Conservation (phyloP, 345 rosid species). For the Zanthoxylum bungeanum region DNA sequence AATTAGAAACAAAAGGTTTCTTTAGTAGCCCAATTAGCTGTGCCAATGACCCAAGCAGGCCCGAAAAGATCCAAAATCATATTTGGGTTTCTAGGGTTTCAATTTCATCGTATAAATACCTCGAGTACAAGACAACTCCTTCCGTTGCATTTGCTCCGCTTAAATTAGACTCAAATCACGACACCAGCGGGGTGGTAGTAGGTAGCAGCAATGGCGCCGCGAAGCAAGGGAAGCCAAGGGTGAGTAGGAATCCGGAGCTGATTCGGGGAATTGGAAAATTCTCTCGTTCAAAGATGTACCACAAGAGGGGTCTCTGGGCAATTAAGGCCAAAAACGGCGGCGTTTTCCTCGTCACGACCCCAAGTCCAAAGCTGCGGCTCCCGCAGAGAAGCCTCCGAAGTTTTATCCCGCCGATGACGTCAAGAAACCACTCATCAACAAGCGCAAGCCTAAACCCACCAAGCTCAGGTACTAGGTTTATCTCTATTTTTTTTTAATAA, state of each 20-base stretch:
- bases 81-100: too few species aligned
- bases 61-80: too few species aligned
- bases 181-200: too few species aligned
- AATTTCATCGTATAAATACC: too few species aligned
- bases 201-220: constrained; percentile 48
- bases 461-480: constrained; percentile 57
- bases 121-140: too few species aligned
- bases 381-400: constrained; percentile 50
- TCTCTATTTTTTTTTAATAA: too few species aligned
- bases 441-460: constrained; percentile 59
- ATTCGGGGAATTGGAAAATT: constrained; percentile 60
- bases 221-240: constrained; percentile 27
- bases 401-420: constrained; percentile 75
- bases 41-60: too few species aligned
- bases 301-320: constrained; percentile 73
- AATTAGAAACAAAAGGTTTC: too few species aligned
- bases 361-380: constrained; percentile 36
- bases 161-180: too few species aligned
- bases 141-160: too few species aligned
- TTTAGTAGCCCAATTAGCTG: too few species aligned
- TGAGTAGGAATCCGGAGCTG: constrained; percentile 54
- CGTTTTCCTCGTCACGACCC: constrained; percentile 64
- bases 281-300: constrained; percentile 67
- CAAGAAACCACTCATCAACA: constrained; percentile 57
- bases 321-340: constrained; percentile 74